Evolutionary conservation across 2,329 filamentous ascomycete species (phyloP), one percentile per base, ranked within the genome.

Genomic region (Colletotrichum musae): DNA sequence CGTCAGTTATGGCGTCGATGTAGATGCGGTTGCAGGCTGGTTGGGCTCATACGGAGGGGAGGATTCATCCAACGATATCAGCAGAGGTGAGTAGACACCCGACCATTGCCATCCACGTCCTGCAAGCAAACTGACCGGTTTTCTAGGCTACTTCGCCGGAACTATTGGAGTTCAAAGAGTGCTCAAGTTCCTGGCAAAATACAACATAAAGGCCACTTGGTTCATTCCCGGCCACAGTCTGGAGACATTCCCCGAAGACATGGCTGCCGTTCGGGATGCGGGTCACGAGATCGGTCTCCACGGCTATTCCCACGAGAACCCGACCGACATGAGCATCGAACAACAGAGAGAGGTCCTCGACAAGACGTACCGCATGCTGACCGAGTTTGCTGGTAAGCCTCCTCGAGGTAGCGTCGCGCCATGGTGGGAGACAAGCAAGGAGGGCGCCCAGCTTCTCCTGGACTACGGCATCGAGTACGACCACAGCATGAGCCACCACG

Each of bases 1-100:
- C 53, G 74, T 78, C 32, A 84, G 87, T 72, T 93, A 93, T 73
- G 90, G 91, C 3, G 89, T 94, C 26, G 92, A 94, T 70, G 90
- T 94, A 28, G 92, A 94, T 72, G 92, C 91, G n/a, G 90, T 94
- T 2, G 88, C 91, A 1, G 91, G 92, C 9, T 94, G 92, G 92
- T 83, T 94, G 0, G 92, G 92, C 0, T 92, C 89, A 0, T 94
- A 94, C 74, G 91, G 91, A 16, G 91, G 92, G 45, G 87, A 94
- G 77, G 92, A 94, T 75, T 91, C 87, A 7, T 89, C 88, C 1
- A 92, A 86, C 74, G 92, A 94, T 73, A 93, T 94, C 71, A 91
- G 88, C 75, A 85, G 92, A 84, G 91, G 90, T 88, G 74, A 71
- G 52, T 6, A n/a, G 4, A 13, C 21, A 32, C 15, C 12, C 24